A percentile compares a stretch with the other conserved stretches of the same genome.
phyloP scores from a whole-genome alignment of 441 rosid genomes.

The Kokia cookei region DNA sequence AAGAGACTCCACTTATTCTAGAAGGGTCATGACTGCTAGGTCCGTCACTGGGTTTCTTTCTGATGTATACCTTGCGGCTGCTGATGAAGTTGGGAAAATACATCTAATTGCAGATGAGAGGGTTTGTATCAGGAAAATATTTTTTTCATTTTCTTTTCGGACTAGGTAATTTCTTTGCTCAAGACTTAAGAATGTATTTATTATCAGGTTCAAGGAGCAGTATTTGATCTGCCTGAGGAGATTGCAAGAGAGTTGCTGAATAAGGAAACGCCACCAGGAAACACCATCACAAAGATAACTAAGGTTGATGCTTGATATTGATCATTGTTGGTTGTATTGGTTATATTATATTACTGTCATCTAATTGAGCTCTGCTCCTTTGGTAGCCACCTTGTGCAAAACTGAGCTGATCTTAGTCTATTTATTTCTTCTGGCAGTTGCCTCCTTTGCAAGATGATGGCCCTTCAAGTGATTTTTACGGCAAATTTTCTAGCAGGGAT shows the following conservation, averaged over 20 bases:
- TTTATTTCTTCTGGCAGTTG: slow-evolving; percentile 38
- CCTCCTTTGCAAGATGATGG: slow-evolving; percentile 95
- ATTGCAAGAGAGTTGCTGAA: slow-evolving; percentile 73
- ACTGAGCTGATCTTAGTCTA: not conserved
- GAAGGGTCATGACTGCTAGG: slow-evolving; percentile 79
- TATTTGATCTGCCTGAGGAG: slow-evolving; percentile 95
- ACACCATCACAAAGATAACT: slow-evolving; percentile 61
- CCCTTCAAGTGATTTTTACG: slow-evolving; percentile 77
- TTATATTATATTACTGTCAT: not conserved
- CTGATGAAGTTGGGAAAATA: slow-evolving; percentile 90
- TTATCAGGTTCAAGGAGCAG: slow-evolving; percentile 89
- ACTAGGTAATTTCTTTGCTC: not conserved
- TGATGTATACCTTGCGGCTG: slow-evolving; percentile 68
- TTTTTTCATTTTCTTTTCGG: not conserved
- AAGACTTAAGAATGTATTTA: not conserved
- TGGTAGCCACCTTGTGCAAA: not conserved
- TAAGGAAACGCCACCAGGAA: slow-evolving; percentile 75
- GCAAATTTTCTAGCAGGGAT: slow-evolving; percentile 75
- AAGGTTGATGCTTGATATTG: slow-evolving; percentile 44
- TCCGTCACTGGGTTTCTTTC: slow-evolving; percentile 92
- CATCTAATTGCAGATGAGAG: slow-evolving; percentile 81
- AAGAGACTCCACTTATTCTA: slow-evolving; percentile 57
- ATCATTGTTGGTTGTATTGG: not conserved
- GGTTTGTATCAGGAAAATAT: slow-evolving; percentile 34
- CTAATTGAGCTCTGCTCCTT: not conserved